phyloP scores from a whole-genome alignment of 2,329 filamentous ascomycete species.

The Trichoderma semiorbis region DNA sequence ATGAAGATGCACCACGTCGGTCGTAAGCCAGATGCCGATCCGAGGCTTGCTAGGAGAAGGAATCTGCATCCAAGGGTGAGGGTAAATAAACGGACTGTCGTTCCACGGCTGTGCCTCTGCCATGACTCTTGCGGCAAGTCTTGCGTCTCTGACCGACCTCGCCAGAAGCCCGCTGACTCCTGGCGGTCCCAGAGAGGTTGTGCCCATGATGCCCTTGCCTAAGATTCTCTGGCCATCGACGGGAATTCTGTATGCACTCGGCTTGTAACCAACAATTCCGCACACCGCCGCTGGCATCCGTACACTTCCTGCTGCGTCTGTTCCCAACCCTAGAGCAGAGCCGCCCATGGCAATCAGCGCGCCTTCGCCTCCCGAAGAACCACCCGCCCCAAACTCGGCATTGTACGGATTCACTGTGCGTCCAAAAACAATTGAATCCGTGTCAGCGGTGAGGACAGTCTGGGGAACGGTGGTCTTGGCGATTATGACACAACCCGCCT shows the following conservation, averaged over 20 bases:
- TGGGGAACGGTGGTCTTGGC: neutral
- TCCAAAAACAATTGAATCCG: neutral
- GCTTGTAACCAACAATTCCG: neutral
- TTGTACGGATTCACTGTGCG: constrained; percentile 27
- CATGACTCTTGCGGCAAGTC: neutral
- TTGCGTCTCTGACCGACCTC: neutral
- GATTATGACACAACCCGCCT: neutral
- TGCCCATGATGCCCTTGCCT: neutral
- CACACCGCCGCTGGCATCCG: neutral
- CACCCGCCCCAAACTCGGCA: neutral
- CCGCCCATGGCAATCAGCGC: constrained; percentile 41
- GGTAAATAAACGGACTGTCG: neutral
- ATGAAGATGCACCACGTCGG: neutral
- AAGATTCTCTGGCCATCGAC: neutral
- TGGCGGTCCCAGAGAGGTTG: neutral
- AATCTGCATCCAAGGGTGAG: neutral
- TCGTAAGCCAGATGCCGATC: neutral
- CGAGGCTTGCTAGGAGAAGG: neutral
- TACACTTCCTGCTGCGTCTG: constrained; percentile 45
- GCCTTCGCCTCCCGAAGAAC: constrained; percentile 43
- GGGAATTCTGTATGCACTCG: neutral
- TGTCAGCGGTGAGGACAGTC: neutral
- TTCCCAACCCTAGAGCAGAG: constrained; percentile 48
- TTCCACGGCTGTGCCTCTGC: neutral
- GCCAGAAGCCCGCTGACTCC: neutral